phyloP scores from a whole-genome alignment of 208 protist species.

The Crithidia acanthocephali region DNA sequence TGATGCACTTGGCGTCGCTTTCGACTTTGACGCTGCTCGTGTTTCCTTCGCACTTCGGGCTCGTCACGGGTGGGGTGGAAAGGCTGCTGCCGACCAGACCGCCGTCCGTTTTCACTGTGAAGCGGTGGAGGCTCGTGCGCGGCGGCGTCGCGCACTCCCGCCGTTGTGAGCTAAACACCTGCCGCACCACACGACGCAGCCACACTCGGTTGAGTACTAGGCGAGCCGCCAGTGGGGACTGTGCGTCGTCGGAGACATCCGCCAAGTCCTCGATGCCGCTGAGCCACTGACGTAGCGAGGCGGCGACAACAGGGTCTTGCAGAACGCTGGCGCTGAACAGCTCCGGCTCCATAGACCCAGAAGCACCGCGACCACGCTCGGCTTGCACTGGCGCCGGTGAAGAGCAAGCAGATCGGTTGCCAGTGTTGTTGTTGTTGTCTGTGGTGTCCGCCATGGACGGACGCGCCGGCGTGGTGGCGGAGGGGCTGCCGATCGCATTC shows the following conservation, averaged over 20 bases:
- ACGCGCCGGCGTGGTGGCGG: conserved; percentile 1
- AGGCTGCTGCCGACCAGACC: not conserved
- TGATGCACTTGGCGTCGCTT: not conserved
- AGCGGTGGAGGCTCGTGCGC: not conserved
- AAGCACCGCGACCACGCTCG: not conserved
- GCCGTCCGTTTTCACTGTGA: not conserved
- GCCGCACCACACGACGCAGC: conserved; percentile 22
- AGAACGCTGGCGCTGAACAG: not conserved
- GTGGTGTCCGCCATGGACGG: not conserved
- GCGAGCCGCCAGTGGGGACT: conserved; percentile 31
- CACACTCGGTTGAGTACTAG: conserved; percentile 28
- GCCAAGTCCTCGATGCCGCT: conserved; percentile 28
- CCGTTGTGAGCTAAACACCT: not conserved
- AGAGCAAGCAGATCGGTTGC: no score
- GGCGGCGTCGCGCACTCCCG: not conserved
- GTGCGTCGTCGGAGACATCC: conserved; percentile 24
- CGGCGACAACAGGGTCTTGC: conserved; percentile 4
- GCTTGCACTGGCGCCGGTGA: not conserved
- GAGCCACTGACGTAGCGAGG: conserved; percentile 23
- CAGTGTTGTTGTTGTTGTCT: not conserved
- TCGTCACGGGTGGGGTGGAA: not conserved
- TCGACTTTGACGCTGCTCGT: not conserved
- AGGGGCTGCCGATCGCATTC: not conserved
- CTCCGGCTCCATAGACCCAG: not conserved
- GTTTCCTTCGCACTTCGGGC: not conserved